phyloP scores from a whole-genome alignment of 768 basidiomycete species.

The Brasilioporus rufonigricans region DNA sequence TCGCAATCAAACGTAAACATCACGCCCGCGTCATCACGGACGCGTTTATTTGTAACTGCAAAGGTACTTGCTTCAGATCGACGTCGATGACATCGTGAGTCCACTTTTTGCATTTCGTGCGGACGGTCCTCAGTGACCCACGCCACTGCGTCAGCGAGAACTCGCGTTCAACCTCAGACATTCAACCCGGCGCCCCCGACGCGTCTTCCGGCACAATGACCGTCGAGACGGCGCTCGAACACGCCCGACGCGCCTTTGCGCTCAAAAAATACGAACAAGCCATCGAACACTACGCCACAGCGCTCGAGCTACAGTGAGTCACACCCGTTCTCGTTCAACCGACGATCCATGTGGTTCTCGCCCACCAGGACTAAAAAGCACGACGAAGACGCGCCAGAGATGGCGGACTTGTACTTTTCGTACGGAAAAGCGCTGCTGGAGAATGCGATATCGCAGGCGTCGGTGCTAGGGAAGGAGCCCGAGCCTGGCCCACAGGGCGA shows the following conservation, averaged over 20 bases:
- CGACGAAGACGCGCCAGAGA: slow-evolving; percentile 79
- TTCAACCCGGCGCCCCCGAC: slow-evolving; percentile 20
- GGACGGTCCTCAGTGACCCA: too few relatives aligned
- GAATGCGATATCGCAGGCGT: slow-evolving; percentile 82
- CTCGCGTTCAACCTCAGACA: background rate
- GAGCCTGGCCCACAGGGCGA: slow-evolving; percentile 47
- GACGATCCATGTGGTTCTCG: too few relatives aligned
- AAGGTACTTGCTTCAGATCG: background rate
- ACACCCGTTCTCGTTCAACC: background rate
- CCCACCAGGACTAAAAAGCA: slow-evolving; percentile 60
- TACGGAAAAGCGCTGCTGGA: slow-evolving; percentile 94
- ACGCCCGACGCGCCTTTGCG: slow-evolving; percentile 85
- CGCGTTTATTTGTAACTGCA: too few relatives aligned
- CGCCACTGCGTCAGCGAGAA: slow-evolving; percentile 13
- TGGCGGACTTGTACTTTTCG: slow-evolving; percentile 83
- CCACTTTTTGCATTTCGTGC: background rate
- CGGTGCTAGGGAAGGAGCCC: slow-evolving; percentile 85
- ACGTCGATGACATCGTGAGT: slow-evolving; percentile 27
- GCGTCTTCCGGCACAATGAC: slow-evolving; percentile 29
- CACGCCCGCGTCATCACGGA: slow-evolving; percentile 3
- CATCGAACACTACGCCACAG: slow-evolving; percentile 78
- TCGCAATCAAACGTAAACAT: slow-evolving; percentile 15
- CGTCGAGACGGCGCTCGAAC: slow-evolving; percentile 64
- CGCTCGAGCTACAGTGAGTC: slow-evolving; percentile 80
- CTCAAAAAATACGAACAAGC: slow-evolving; percentile 85